phyloP scores from a whole-genome alignment of 306 rosid genomes.

The Pueraria montana region DNA sequence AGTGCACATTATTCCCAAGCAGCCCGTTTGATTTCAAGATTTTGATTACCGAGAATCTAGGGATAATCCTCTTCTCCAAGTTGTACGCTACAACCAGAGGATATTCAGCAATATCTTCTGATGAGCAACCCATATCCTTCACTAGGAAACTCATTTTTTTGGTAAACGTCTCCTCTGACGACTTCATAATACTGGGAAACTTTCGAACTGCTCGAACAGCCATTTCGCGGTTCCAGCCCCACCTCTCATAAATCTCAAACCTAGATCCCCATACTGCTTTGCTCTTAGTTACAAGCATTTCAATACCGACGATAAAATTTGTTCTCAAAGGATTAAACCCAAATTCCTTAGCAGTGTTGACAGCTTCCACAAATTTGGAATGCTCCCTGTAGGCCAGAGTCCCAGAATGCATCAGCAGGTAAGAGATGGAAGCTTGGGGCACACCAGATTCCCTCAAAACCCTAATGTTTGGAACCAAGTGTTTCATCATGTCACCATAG shows the following conservation, averaged over 20 bases:
- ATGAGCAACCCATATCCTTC: neutral
- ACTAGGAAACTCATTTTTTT: neutral
- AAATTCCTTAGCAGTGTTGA: constrained; percentile 38
- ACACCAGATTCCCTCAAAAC: constrained; percentile 49
- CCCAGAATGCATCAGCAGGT: neutral
- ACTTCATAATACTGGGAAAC: constrained; percentile 35
- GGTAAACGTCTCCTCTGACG: constrained; percentile 18
- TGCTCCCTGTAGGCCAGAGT: neutral
- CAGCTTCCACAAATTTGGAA: constrained; percentile 8
- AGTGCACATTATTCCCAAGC: neutral
- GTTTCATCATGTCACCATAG: neutral
- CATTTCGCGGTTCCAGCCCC: constrained; percentile 44
- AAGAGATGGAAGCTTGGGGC: constrained; percentile 22
- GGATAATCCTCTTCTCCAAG: constrained; percentile 53
- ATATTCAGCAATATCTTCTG: neutral
- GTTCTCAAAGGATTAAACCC: constrained; percentile 37
- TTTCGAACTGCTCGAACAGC: constrained; percentile 41
- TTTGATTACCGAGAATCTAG: constrained; percentile 14
- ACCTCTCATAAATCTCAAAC: constrained; percentile 39
- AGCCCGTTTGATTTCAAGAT: constrained; percentile 31
- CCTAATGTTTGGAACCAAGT: constrained; percentile 40
- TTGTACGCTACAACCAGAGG: neutral
- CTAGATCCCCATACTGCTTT: constrained; percentile 36
- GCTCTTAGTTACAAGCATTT: neutral
- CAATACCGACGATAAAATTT: constrained; percentile 32